Conservation (phyloP, 805 yeast species). For the Starmerella bombicola region DNA sequence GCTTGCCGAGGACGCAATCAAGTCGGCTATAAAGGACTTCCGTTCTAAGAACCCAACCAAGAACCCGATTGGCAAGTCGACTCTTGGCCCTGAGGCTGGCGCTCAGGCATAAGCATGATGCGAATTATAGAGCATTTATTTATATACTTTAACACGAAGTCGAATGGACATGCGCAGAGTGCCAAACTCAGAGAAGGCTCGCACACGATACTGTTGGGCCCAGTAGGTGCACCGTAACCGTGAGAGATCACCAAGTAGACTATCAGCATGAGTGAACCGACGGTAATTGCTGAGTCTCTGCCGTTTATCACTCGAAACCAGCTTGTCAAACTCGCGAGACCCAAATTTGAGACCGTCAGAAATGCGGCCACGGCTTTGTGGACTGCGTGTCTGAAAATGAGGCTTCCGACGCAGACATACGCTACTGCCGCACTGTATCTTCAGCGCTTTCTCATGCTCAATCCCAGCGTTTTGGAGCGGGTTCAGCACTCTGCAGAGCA, state of each 20-base stretch:
- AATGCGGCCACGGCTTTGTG: constrained; percentile 7
- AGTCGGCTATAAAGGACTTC: constrained; percentile 93
- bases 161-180: too few species aligned
- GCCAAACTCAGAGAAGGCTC: too few species aligned
- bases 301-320: constrained; percentile 8
- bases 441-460: constrained; percentile 58
- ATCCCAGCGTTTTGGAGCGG: constrained; percentile 22
- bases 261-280: constrained; percentile 10
- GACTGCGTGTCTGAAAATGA: constrained; percentile 17
- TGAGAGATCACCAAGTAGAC: too few species aligned
- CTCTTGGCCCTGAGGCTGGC: constrained; percentile 50
- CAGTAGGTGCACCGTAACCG: too few species aligned
- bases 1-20: constrained; percentile 98
- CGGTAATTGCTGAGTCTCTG: constrained; percentile 10
- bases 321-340: constrained; percentile 6
- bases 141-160: too few species aligned
- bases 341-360: constrained; percentile 2
- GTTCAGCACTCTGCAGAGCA: neutral
- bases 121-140: too few species aligned
- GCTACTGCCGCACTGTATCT: constrained; percentile 60
- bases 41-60: constrained; percentile 53
- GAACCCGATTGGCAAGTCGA: constrained; percentile 33
- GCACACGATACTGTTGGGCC: too few species aligned
- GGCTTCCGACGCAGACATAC: constrained; percentile 49
- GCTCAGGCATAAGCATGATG: constrained; percentile 8